Percentiles rank a stretch among this genome's conserved stretches.
phyloP scores from a whole-genome alignment of 345 rosid species.

The Alliaria petiolata region DNA sequence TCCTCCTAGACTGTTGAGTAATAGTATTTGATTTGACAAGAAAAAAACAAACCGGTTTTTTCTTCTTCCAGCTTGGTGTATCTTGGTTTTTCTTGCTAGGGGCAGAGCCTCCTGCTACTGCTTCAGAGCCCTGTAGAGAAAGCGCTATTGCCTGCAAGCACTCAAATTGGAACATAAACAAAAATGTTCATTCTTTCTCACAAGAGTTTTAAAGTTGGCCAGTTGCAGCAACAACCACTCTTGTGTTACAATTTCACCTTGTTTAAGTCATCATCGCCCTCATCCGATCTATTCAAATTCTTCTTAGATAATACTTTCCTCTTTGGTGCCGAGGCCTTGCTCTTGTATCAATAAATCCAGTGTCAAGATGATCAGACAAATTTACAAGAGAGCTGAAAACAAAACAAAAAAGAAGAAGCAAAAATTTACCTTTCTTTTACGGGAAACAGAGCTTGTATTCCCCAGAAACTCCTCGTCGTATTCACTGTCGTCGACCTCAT shows the following conservation, averaged over 20 bases:
- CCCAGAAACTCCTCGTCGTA: slow-evolving; percentile 35
- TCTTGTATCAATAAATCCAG: neutral
- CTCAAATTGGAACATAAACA: neutral
- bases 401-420: no score
- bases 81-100: slow-evolving; percentile 34
- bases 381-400: neutral
- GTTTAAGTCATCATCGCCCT: slow-evolving; percentile 35
- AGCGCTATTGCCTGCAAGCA: slow-evolving; percentile 67
- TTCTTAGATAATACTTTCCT: no score
- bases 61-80: slow-evolving; percentile 37
- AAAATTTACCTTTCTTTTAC: slow-evolving; percentile 35
- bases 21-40: neutral
- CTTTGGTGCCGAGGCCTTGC: slow-evolving; percentile 35
- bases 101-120: slow-evolving; percentile 13
- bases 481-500: slow-evolving; percentile 18
- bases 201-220: neutral
- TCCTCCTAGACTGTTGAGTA: neutral
- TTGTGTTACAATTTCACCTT: slow-evolving; percentile 35
- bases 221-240: no score
- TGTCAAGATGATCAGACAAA: no score
- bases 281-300: slow-evolving; percentile 30
- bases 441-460: slow-evolving; percentile 26
- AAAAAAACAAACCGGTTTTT: slow-evolving; percentile 42
- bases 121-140: slow-evolving; percentile 50
- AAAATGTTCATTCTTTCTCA: no score